These are phyloP conservation scores for Neurospora sp. DNA, from an alignment of 495 filamentous ascomycete species.

Conservation along the genomic window DNA sequence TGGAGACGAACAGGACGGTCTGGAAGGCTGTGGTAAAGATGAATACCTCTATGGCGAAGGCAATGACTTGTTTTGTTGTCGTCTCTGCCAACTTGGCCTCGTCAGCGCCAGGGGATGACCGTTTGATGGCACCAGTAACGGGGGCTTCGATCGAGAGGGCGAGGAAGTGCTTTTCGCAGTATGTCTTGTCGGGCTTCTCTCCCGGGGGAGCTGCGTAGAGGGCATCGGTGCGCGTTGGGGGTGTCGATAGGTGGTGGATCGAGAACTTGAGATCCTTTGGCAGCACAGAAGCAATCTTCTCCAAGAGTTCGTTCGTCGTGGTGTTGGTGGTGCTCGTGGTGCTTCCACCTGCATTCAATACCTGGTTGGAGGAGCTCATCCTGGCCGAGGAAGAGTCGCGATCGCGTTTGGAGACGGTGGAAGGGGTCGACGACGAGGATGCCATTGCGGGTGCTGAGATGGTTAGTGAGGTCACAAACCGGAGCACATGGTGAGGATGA, in stretches of 20 bases:
- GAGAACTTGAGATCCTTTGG: conserved; percentile 60
- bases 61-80: conserved; percentile 18
- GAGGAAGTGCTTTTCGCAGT: conserved; percentile 82
- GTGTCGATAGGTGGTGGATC: conserved; percentile 81
- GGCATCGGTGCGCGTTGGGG: conserved; percentile 57
- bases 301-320: conserved; percentile 20
- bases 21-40: conserved; percentile 66
- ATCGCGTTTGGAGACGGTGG: background rate
- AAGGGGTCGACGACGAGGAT: background rate
- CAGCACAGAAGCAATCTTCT: conserved; percentile 55
- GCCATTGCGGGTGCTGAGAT: background rate
- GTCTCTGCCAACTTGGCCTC: conserved; percentile 9
- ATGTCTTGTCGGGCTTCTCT: conserved; percentile 59
- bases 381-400: background rate
- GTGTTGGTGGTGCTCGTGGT: conserved; percentile 3
- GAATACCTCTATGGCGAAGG: conserved; percentile 48
- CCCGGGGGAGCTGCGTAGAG: conserved; percentile 73
- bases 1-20: conserved; percentile 87
- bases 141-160: conserved; percentile 50
- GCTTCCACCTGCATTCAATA: background rate
- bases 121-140: conserved; percentile 6
- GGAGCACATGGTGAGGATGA: background rate
- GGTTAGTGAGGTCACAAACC: background rate
- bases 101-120: conserved; percentile 21
- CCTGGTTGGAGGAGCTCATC: background rate